These are phyloP conservation scores for Salix koriyanagi DNA, from an alignment of 345 rosid species.

Conservation along the genomic window DNA sequence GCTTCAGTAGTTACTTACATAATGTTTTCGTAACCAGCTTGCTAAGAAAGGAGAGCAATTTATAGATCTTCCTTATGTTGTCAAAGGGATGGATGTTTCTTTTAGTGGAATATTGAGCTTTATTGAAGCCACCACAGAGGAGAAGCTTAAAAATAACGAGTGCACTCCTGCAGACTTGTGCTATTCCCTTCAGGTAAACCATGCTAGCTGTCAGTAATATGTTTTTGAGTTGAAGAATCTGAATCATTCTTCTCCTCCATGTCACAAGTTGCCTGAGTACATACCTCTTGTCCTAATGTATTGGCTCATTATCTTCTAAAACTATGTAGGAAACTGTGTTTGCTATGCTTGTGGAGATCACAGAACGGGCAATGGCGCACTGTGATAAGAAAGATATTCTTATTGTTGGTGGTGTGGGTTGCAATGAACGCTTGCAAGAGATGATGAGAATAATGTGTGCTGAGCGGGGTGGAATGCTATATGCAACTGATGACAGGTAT, in stretches of 20 bases:
- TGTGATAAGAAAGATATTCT: constrained; percentile 88
- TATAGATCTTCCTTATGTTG: constrained; percentile 87
- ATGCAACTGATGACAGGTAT: constrained; percentile 88
- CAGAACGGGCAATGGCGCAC: constrained; percentile 95
- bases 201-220: background rate
- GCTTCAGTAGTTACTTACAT: constrained; percentile 1
- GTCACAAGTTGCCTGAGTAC: background rate
- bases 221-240: constrained; percentile 1
- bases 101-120: constrained; percentile 93
- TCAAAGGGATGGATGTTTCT: constrained; percentile 98
- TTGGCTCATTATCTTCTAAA: background rate
- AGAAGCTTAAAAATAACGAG: constrained; percentile 74
- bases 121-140: constrained; percentile 74
- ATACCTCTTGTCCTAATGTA: background rate
- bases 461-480: constrained; percentile 73
- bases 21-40: constrained; percentile 44
- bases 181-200: constrained; percentile 80
- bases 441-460: constrained; percentile 98
- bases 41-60: constrained; percentile 92
- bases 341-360: constrained; percentile 96
- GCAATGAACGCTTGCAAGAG: constrained; percentile 87
- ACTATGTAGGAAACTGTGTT: constrained; percentile 67
- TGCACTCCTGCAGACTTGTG: constrained; percentile 95
- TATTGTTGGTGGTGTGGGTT: constrained; percentile 94
- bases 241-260: too few species aligned